phyloP scores from a whole-genome alignment of 768 basidiomycete species.

The Lentinula raphanica region DNA sequence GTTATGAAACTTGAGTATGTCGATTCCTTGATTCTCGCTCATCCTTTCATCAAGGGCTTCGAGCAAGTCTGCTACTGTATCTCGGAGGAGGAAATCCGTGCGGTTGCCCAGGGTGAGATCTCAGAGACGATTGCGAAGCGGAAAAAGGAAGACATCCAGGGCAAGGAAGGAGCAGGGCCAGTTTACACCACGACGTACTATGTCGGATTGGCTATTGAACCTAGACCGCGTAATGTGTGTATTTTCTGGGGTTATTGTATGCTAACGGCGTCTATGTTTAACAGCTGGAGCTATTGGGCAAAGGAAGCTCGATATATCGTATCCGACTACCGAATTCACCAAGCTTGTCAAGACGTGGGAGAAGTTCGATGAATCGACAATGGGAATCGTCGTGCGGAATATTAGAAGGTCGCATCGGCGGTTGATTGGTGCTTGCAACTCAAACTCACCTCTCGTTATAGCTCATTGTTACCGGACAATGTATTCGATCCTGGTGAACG shows the following conservation, averaged over 20 bases:
- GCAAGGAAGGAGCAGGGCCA: constrained; percentile 67
- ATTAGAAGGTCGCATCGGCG: constrained; percentile 68
- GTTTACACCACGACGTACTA: constrained; percentile 98
- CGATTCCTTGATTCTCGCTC: constrained; percentile 85
- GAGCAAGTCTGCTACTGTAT: constrained; percentile 82
- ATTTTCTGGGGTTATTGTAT: background rate
- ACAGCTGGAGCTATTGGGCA: constrained; percentile 74
- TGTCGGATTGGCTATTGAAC: constrained; percentile 89
- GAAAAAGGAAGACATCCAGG: constrained; percentile 73
- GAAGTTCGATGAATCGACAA: constrained; percentile 82
- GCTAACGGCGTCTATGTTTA: background rate
- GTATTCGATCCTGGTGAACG: constrained; percentile 78
- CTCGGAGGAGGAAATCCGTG: constrained; percentile 80
- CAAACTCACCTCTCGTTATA: constrained; percentile 21
- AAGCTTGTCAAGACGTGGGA: constrained; percentile 96
- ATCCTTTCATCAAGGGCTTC: constrained; percentile 94
- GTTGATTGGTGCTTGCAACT: background rate
- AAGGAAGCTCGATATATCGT: constrained; percentile 90
- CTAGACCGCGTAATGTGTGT: constrained; percentile 70
- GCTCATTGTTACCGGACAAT: constrained; percentile 72
- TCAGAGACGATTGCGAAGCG: constrained; percentile 67
- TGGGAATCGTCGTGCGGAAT: constrained; percentile 93
- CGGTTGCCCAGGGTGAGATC: constrained; percentile 84
- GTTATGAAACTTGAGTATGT: constrained; percentile 98
- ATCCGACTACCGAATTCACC: constrained; percentile 92